phyloP scores from a whole-genome alignment of 73 alveolate species.

The Tetrahymena borealis region DNA sequence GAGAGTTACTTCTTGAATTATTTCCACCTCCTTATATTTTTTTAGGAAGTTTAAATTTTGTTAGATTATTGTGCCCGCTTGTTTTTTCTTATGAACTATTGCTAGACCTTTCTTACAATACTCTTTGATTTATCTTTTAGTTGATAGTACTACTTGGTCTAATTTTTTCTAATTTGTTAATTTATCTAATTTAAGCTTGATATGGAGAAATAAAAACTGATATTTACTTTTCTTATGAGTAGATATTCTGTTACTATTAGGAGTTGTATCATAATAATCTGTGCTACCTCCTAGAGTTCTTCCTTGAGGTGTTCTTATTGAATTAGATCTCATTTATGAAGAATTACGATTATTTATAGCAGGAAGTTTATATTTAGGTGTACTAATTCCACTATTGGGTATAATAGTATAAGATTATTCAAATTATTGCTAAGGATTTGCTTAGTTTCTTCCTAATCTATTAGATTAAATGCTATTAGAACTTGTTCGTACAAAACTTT shows the following conservation, averaged over 20 bases:
- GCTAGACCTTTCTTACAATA: not conserved
- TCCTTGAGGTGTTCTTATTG: not conserved
- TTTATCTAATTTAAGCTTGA: not conserved
- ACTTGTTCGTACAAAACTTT: not conserved
- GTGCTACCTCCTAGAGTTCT: not conserved
- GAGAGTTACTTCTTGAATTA: not conserved
- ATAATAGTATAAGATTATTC: not conserved
- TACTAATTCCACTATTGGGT: not conserved
- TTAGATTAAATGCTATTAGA: not conserved
- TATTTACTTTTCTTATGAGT: not conserved
- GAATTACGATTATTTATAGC: not conserved
- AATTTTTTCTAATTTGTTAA: not conserved
- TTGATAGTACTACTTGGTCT: not conserved
- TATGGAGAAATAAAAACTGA: not conserved
- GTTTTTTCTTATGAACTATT: not conserved
- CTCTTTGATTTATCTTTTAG: not conserved
- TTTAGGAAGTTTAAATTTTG: not conserved
- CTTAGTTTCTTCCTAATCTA: not conserved
- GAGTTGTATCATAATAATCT: not conserved
- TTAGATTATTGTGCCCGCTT: not conserved
- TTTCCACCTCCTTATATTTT: not conserved
- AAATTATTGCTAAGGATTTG: not conserved
- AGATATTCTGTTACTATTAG: not conserved
- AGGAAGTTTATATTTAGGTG: not conserved
- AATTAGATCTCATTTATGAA: not conserved